Evolutionary conservation across 2,329 filamentous ascomycete species (phyloP).

Genomic region (Epicoccum nigrum): DNA sequence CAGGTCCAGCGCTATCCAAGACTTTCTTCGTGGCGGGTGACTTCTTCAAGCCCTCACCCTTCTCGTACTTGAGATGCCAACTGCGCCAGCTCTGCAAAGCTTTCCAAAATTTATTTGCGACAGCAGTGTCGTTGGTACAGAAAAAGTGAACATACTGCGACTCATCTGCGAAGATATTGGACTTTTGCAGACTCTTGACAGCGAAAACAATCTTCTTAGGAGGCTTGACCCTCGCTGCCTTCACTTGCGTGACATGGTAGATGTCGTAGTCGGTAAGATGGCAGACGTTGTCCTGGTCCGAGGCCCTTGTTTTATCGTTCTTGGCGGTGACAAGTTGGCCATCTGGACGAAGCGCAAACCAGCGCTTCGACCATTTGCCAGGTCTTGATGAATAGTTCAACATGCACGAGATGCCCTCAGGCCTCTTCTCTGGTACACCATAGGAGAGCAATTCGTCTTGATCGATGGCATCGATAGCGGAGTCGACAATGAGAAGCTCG

Average conservation of each 20-base stretch:
- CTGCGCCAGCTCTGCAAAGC: conserved; percentile 83
- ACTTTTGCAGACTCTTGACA: conserved; percentile 90
- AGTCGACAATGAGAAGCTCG: conserved; percentile 69
- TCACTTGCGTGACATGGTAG: conserved; percentile 74
- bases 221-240: conserved; percentile 75
- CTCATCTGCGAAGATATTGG: conserved; percentile 78
- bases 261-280: conserved; percentile 93
- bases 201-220: conserved; percentile 87
- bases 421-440: conserved; percentile 67
- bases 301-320: conserved; percentile 69
- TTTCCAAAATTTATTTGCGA: conserved; percentile 72
- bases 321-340: conserved; percentile 77
- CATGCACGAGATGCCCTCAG: conserved; percentile 69
- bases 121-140: conserved; percentile 72
- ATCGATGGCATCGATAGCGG: conserved; percentile 59
- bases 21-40: conserved; percentile 34
- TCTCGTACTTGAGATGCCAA: conserved; percentile 83
- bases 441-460: conserved; percentile 68
- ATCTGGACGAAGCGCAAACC: conserved; percentile 72
- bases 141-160: conserved; percentile 94
- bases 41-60: conserved; percentile 61
- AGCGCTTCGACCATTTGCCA: conserved; percentile 88
- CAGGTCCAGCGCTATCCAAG: conserved; percentile 22
- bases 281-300: conserved; percentile 73
- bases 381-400: conserved; percentile 82